These are phyloP conservation scores for Nissolia schottii DNA, from an alignment of 306 rosid species.

Conservation along the genomic window DNA sequence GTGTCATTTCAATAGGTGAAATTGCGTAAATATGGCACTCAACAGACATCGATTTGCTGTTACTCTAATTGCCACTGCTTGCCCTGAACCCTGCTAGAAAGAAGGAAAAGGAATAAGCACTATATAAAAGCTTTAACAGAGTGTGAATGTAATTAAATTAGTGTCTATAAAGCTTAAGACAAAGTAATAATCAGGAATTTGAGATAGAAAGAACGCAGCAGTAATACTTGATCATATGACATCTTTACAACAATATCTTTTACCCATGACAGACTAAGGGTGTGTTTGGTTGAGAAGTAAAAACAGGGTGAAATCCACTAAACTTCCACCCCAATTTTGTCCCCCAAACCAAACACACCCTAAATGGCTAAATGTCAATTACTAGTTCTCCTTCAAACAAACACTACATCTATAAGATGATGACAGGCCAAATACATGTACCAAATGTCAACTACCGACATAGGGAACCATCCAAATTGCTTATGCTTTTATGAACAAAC, in stretches of 20 bases:
- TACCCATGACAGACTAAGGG: not conserved
- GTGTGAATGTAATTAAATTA: no score
- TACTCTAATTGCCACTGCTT: slow-evolving; percentile 97
- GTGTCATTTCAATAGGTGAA: no score
- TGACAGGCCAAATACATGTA: not conserved
- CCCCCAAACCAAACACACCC: no score
- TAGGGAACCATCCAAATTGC: slow-evolving; percentile 5
- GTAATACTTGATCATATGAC: not conserved
- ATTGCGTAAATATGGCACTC: no score
- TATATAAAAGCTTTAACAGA: not conserved
- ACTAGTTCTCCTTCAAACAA: not conserved
- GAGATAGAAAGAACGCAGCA: not conserved
- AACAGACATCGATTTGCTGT: slow-evolving; percentile 96
- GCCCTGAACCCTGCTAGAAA: slow-evolving; percentile 81
- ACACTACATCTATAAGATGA: not conserved
- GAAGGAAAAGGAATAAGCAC: slow-evolving; percentile 1
- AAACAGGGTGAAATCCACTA: no score
- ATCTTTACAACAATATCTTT: not conserved
- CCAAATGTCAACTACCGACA: not conserved
- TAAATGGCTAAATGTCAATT: slow-evolving; percentile 10
- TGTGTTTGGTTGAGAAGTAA: no score
- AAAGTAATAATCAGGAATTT: not conserved
- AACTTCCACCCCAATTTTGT: no score
- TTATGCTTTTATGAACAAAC: not conserved
- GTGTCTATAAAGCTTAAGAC: not conserved